Percentiles rank a stretch among this genome's conserved stretches.
phyloP scores from a whole-genome alignment of 768 basidiomycete species.

The Leccinum broughii region DNA sequence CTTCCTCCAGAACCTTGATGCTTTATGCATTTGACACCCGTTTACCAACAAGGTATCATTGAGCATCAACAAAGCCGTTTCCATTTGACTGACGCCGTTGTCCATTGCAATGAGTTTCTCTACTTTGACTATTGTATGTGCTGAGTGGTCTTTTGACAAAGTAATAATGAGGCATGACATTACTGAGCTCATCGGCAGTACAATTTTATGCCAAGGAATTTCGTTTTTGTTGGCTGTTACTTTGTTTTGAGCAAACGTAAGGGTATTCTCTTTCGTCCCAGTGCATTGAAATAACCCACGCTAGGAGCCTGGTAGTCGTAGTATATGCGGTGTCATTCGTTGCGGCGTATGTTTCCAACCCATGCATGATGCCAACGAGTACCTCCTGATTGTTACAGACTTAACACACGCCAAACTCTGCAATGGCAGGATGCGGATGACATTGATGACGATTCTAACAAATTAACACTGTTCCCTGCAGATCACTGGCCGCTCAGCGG shows the following conservation, averaged over 20 bases:
- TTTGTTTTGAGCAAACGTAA: constrained; percentile 67
- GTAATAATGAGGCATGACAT: too few species aligned
- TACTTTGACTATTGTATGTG: constrained; percentile 56
- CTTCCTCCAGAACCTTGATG: too few species aligned
- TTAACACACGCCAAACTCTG: constrained; percentile 59
- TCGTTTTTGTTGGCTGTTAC: constrained; percentile 61
- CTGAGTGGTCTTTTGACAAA: too few species aligned
- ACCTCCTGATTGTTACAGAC: constrained; percentile 35
- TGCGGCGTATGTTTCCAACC: constrained; percentile 49
- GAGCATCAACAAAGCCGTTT: too few species aligned
- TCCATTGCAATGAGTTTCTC: constrained; percentile 37
- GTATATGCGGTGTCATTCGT: constrained; percentile 65
- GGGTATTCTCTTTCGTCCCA: constrained; percentile 21
- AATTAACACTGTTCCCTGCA: not conserved
- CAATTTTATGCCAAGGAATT: constrained; percentile 39
- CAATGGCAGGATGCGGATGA: constrained; percentile 56
- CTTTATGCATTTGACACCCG: too few species aligned
- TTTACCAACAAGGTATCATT: too few species aligned
- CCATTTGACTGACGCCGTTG: not conserved
- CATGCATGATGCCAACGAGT: not conserved
- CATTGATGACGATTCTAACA: constrained; percentile 25
- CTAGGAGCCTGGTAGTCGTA: constrained; percentile 18
- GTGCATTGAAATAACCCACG: constrained; percentile 3
- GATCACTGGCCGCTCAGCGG: too few species aligned
- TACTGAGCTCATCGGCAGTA: constrained; percentile 40